A percentile compares a stretch with the other conserved stretches of the same genome.
These are phyloP conservation scores for Ogataea sp. DNA, from an alignment of 805 yeast species.

Conservation along the genomic window DNA sequence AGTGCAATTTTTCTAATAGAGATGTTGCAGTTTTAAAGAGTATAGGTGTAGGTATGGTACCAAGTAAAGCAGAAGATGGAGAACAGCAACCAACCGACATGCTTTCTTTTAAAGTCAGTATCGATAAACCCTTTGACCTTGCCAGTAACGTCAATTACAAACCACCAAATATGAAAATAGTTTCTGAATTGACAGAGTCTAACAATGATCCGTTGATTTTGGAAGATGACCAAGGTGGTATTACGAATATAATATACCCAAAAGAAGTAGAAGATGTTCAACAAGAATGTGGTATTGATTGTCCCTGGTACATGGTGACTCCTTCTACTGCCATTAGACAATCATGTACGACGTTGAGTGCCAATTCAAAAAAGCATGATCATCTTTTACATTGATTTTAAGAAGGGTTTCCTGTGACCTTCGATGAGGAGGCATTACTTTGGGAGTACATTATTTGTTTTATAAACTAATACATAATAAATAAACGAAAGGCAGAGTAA, in stretches of 20 bases:
- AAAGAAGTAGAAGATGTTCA: background rate
- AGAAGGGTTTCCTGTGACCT: too few species aligned
- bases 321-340: background rate
- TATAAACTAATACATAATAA: background rate
- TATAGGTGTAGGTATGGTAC: background rate
- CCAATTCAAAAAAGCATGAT: background rate
- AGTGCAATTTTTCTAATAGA: constrained; percentile 14
- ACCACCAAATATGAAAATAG: background rate
- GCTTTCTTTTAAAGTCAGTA: background rate
- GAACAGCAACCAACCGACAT: background rate
- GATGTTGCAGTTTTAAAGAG: background rate
- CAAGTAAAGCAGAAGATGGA: background rate
- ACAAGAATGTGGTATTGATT: too few species aligned
- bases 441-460: too few species aligned
- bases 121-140: background rate
- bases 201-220: background rate
- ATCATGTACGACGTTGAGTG: background rate
- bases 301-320: background rate
- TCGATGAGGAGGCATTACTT: background rate
- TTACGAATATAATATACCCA: background rate
- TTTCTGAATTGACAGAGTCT: background rate
- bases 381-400: background rate
- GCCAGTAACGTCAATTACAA: background rate
- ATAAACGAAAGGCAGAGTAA: too few species aligned
- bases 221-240: background rate